These are phyloP conservation scores for Lojkania enalia DNA, from an alignment of 2,329 filamentous ascomycete species.

Conservation along the genomic window DNA sequence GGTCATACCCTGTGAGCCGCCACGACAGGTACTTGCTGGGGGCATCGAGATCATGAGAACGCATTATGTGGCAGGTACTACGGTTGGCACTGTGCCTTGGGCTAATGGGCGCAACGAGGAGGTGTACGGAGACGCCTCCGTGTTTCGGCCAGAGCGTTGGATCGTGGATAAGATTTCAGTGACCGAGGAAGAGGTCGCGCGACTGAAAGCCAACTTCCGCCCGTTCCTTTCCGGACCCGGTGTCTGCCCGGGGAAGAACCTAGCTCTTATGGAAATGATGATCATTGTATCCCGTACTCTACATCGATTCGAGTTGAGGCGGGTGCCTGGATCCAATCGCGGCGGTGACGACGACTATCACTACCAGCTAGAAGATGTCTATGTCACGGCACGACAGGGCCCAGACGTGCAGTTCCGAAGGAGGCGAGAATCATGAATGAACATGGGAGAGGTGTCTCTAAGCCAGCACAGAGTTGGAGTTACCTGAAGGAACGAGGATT, in stretches of 20 bases:
- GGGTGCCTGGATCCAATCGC: too few species aligned
- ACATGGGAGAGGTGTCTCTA: too few species aligned
- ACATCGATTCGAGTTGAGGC: too few species aligned
- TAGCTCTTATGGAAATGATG: conserved; percentile 22
- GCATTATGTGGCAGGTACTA: conserved; percentile 16
- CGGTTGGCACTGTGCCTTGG: conserved; percentile 19
- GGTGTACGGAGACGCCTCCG: conserved; percentile 18
- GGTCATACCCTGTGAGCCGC: conserved; percentile 17
- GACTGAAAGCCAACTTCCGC: conserved; percentile 8
- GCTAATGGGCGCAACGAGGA: conserved; percentile 16
- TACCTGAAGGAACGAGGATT: too few species aligned
- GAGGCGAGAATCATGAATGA: too few species aligned
- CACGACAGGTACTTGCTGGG: conserved; percentile 18
- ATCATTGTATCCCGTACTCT: too few species aligned
- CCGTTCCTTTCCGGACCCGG: conserved; percentile 25
- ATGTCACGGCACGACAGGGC: too few species aligned
- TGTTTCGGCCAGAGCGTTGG: conserved; percentile 22
- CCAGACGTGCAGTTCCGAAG: too few species aligned
- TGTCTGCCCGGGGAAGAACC: conserved; percentile 28
- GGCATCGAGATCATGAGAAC: conserved; percentile 21
- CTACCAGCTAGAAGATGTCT: too few species aligned
- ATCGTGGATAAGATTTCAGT: conserved; percentile 11
- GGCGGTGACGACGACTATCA: too few species aligned
- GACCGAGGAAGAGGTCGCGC: conserved; percentile 10
- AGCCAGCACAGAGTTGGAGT: too few species aligned